Conservation (phyloP, 352 stramenopile species). For the Globisporangium alternatum region DNA sequence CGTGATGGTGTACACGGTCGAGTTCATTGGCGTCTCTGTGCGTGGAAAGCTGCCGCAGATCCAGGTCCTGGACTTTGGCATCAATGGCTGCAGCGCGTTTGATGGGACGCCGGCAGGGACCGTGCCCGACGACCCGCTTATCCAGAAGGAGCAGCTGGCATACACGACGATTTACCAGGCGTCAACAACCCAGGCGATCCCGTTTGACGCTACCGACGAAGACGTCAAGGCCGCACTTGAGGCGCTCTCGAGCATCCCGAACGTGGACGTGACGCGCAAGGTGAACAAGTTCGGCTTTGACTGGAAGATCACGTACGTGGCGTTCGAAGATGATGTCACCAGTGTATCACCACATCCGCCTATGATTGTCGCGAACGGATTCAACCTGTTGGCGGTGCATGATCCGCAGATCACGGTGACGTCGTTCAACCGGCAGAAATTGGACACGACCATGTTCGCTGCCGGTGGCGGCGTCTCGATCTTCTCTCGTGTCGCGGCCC, state of each 20-base stretch:
- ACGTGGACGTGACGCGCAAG: constrained; percentile 82
- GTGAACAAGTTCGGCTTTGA: constrained; percentile 87
- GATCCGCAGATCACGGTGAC: constrained; percentile 47
- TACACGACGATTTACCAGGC: constrained; percentile 89
- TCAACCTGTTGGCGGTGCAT: constrained; percentile 41
- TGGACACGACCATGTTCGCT: constrained; percentile 26
- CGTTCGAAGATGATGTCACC: constrained; percentile 44
- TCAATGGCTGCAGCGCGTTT: constrained; percentile 90
- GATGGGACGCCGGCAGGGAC: constrained; percentile 25
- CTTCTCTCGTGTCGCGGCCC: constrained; percentile 53
- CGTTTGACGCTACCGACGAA: constrained; percentile 84
- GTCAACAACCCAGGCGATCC: constrained; percentile 88
- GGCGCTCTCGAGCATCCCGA: constrained; percentile 81
- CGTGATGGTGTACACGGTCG: constrained; percentile 88
- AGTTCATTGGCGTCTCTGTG: constrained; percentile 90
- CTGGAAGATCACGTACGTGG: constrained; percentile 91
- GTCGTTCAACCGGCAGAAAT: constrained; percentile 38
- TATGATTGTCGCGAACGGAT: constrained; percentile 40
- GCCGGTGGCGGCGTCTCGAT: constrained; percentile 42
- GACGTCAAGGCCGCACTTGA: constrained; percentile 94
- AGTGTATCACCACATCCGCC: neutral
- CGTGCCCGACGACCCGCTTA: constrained; percentile 4
- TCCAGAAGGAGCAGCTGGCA: constrained; percentile 47
- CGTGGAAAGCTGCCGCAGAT: constrained; percentile 85
- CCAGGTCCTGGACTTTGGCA: constrained; percentile 86